Base-by-base conservation (phyloP, 805 yeast species). In the Barnettozyma botsteinii region DNA sequence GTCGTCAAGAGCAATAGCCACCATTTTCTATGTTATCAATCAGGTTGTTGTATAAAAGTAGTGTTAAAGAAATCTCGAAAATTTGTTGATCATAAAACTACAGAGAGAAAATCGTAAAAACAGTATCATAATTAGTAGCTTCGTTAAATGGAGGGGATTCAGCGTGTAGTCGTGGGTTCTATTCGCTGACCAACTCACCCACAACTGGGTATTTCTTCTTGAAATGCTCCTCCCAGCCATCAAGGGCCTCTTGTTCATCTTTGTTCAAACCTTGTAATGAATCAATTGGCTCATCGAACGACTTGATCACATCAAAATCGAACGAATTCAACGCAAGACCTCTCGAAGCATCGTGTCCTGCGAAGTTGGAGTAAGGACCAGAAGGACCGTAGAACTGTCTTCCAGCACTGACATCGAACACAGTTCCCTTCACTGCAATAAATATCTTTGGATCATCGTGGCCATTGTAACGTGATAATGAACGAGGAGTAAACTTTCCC, bases 291-390 rank as follows among this genome's bases (percentile, higher is more conserved):
- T 82, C 69, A 46, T 80, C 85, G 56, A 85, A 66, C 9, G 81
- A 73, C 28, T 79, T 82, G 21, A 93, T 66, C 58, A 70, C 70
- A 39, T 68, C 74, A 18, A 67, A 49, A 37, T 88, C 97, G 62
- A 89, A 91, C 14, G 95, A 84, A 61, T 88, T 89, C 52, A 75
- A 67, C 1, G 96, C 96, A 41, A 91, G 72, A 0, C 97, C 98
- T 49, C 98, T 70, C 1, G 94, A 82, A 4, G 97, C 97, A 64
- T 91, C 98, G 50, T 85, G 82, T 2, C 98, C 98, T 1, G 97
- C 97, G 69, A 91, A 91, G 56, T 85, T 86, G 31, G 85, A 79
- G 63, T 91, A 91, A 0, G 96, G 95, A 0, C 97, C 97, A 23
- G 91, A 85, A 7, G 98, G 98, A 0, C 98, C 98, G 61, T 91